These are phyloP conservation scores for Bidens hawaiensis DNA, from an alignment of 140 eudicot species.

Conservation along the genomic window DNA sequence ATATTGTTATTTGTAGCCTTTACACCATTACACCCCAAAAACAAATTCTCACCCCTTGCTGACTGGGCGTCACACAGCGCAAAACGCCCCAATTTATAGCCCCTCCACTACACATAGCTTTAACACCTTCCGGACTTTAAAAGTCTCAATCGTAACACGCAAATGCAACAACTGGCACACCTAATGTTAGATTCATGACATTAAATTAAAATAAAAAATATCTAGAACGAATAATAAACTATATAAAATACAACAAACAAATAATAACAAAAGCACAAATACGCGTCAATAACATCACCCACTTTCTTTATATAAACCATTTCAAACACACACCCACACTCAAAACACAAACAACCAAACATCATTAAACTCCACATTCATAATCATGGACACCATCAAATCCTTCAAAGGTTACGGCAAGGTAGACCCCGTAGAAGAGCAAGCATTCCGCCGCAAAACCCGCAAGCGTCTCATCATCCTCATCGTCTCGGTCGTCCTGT, in stretches of 20 bases:
- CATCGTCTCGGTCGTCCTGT: constrained; percentile 40
- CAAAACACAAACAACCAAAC: background rate
- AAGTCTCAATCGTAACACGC: background rate
- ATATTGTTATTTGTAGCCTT: too few species aligned
- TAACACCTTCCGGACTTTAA: background rate
- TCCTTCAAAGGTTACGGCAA: constrained; percentile 94
- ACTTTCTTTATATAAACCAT: background rate
- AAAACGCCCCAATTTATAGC: too few species aligned
- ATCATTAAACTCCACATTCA: background rate
- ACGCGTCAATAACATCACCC: constrained; percentile 25
- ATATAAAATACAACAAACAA: too few species aligned
- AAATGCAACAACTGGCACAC: background rate
- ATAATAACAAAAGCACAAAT: background rate
- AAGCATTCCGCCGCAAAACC: constrained; percentile 59
- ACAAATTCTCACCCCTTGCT: too few species aligned
- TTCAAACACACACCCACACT: constrained; percentile 5
- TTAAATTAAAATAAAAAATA: background rate
- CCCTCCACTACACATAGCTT: too few species aligned
- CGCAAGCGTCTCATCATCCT: constrained; percentile 63
- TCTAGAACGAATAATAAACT: background rate
- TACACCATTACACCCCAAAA: too few species aligned
- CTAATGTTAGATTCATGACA: background rate
- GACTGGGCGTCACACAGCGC: too few species aligned
- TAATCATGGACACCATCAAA: constrained; percentile 56
- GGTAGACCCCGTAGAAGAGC: constrained; percentile 62